Conservation (phyloP, 2,329 filamentous ascomycete genomes). For the Xylaria sp. region DNA sequence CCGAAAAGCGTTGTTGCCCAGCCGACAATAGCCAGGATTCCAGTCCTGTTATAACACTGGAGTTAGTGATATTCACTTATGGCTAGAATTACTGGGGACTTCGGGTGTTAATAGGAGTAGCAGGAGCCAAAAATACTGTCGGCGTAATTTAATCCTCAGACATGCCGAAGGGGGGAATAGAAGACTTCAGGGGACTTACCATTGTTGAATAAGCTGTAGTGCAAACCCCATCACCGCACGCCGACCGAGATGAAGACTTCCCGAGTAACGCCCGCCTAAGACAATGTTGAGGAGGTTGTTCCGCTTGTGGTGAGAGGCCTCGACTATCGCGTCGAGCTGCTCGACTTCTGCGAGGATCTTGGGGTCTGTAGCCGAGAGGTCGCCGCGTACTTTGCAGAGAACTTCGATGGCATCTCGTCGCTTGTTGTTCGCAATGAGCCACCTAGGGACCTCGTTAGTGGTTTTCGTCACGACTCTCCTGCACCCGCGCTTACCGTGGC, state of each 20-base stretch:
- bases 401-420: slow-evolving; percentile 51
- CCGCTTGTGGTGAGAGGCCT: slow-evolving; percentile 53
- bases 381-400: slow-evolving; percentile 45
- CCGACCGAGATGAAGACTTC: slow-evolving; percentile 53
- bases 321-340: slow-evolving; percentile 55
- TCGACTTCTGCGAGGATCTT: slow-evolving; percentile 52
- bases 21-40: slow-evolving; percentile 56
- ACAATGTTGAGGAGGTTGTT: slow-evolving; percentile 55
- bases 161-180: no score
- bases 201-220: slow-evolving; percentile 57
- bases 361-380: slow-evolving; percentile 50
- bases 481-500: slow-evolving; percentile 43
- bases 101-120: no score
- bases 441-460: slow-evolving; percentile 41
- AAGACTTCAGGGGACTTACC: slow-evolving; percentile 25
- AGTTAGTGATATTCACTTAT: no score
- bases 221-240: slow-evolving; percentile 55
- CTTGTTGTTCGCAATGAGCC: slow-evolving; percentile 53
- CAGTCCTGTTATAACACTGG: slow-evolving; percentile 45
- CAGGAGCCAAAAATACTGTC: no score
- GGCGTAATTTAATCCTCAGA: no score
- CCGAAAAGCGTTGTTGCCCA: slow-evolving; percentile 52
- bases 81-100: no score
- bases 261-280: slow-evolving; percentile 52
- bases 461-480: not conserved